These are phyloP conservation scores for Thinopyrum elongatum DNA, from an alignment of 176 grass and related monocot genomes.

Conservation along the genomic window DNA sequence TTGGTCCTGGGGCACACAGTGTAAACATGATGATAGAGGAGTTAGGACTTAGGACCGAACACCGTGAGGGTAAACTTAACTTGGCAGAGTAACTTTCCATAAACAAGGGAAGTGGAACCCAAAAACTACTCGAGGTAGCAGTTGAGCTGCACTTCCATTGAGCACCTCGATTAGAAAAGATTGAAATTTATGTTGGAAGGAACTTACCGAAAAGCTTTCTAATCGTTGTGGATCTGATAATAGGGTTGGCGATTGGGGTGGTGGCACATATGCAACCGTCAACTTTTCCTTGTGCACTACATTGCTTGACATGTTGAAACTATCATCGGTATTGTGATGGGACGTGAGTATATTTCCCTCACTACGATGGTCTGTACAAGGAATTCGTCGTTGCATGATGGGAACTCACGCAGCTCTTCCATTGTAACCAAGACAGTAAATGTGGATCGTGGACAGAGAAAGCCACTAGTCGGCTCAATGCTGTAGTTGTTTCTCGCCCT, in stretches of 20 bases:
- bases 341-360: not conserved
- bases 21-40: not conserved
- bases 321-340: not conserved
- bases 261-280: not conserved
- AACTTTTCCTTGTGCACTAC: not conserved
- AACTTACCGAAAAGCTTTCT: not conserved
- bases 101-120: not conserved
- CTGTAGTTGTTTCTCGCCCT: not conserved
- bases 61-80: not conserved
- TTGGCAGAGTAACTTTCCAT: not conserved
- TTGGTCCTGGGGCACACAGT: conserved; percentile 48
- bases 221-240: not conserved
- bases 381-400: not conserved
- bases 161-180: not conserved
- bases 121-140: not conserved
- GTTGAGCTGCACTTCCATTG: not conserved
- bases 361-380: not conserved
- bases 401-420: not conserved
- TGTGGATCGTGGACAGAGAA: not conserved
- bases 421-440: not conserved
- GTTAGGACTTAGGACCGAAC: not conserved
- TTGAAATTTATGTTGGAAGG: not conserved
- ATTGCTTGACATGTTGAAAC: not conserved
- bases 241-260: not conserved
- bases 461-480: not conserved